Conservation (phyloP, 768 basidiomycete genomes). For the Gloeophyllum trabeum region DNA sequence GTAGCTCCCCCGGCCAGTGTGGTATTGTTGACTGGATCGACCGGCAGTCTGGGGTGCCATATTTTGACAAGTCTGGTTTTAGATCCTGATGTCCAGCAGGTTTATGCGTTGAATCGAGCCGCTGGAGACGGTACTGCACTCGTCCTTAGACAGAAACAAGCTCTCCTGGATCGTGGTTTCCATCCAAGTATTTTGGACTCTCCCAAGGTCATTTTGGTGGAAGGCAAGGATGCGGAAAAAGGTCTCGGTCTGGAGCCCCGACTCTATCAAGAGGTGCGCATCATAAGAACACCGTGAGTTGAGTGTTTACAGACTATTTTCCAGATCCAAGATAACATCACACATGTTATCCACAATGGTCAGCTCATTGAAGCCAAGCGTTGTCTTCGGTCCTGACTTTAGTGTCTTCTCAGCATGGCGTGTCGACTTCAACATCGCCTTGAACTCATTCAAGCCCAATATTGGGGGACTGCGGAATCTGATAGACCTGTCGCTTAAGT, state of each 20-base stretch:
- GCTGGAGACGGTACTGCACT: neutral
- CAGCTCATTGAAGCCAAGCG: neutral
- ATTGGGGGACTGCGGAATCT: constrained; percentile 19
- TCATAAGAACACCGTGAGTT: neutral
- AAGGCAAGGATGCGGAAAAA: constrained; percentile 13
- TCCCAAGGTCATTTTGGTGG: constrained; percentile 21
- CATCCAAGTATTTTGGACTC: constrained; percentile 15
- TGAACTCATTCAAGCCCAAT: constrained; percentile 19
- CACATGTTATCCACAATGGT: constrained; percentile 29
- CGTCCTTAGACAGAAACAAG: constrained; percentile 14
- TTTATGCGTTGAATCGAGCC: constrained; percentile 21
- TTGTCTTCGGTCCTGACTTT: neutral
- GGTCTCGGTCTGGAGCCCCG: constrained; percentile 17
- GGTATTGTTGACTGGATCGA: constrained; percentile 24
- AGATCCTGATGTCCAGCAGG: constrained; percentile 6
- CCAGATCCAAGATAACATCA: constrained; percentile 19
- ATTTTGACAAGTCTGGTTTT: constrained; percentile 15
- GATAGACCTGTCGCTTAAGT: constrained; percentile 24
- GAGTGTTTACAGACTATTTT: neutral
- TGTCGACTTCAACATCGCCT: constrained; percentile 20
- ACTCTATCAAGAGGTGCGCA: constrained; percentile 16
- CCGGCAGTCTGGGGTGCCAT: constrained; percentile 20
- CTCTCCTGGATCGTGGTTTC: constrained; percentile 20
- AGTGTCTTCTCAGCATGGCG: constrained; percentile 6
- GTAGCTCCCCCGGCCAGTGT: constrained; percentile 6